Base-by-base conservation (phyloP, 192 early-diverging fungal genomes). In the Linnemannia schmuckeri region DNA sequence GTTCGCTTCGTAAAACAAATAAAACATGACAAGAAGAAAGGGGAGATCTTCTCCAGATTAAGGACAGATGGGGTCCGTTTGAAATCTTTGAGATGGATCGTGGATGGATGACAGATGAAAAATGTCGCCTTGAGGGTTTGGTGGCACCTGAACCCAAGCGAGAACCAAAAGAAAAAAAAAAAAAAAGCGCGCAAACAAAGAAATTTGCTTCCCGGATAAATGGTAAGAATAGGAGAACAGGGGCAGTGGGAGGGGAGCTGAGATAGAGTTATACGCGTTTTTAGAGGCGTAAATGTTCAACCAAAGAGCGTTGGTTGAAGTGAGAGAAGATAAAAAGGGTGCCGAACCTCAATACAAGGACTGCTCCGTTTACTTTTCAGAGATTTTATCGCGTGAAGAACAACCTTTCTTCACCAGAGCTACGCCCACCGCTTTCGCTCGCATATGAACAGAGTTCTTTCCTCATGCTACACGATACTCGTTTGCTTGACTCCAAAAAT, bases 201-300 rank as follows among this genome's bases (percentile, higher is more conserved):
- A 33, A 30, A 66, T 33, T 52, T 52, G 6, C 30, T 35, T 27
- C n/a, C 3, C 12, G 61, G 61, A 15, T 33, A 52, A 52, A 52
- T 22, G 2, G 20, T 22, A 22, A 1, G 17, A 52, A 52, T 30
- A 30, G 27, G 61, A 66, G 2, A 66, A 33, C 61, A 33, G n/a
- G 55, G 55, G 30, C 1, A 27, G 61, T 30, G 30, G 27, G n/a
- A 30, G 22, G 8, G 6, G 27, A 30, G n/a, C 4, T 1, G 47
- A 17, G 5, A 49, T 17, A 5, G 17, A 17, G 49, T 52, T 52
- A 18, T 18, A 12, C 10, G n/a, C 10, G 10, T 30, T 66, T 66
- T 66, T 66, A 66, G 61, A 66, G 61, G 61, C 61, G 61, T 66
- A 27, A 35, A 15, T 35, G 61, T 27, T 66, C 61, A 66, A 66